Evolutionary conservation across 352 stramenopile genomes (phyloP).

Genomic region (Pythium folliculosum): DNA sequence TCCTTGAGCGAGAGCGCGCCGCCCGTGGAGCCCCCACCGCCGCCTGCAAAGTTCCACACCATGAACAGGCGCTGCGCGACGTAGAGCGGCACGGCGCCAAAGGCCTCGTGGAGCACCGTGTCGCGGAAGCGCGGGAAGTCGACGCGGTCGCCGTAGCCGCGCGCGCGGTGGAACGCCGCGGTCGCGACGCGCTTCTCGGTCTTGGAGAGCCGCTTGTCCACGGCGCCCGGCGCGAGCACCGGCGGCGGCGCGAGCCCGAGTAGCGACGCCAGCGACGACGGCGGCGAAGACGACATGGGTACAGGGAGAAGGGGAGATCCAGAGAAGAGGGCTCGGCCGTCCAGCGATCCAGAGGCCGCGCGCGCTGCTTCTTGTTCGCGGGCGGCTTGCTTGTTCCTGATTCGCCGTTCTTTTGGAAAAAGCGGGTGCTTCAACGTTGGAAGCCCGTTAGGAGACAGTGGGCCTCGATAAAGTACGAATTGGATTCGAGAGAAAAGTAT

Average conservation of each 20-base stretch:
- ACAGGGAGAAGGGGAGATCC: not conserved
- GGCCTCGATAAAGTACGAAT: too few species aligned
- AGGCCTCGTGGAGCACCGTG: slow-evolving; percentile 41
- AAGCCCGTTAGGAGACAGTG: too few species aligned
- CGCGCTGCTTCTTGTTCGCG: too few species aligned
- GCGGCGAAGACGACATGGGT: not conserved
- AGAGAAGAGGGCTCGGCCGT: too few species aligned
- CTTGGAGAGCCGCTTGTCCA: slow-evolving; percentile 31
- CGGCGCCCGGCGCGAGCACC: slow-evolving; percentile 30
- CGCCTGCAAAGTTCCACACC: slow-evolving; percentile 36
- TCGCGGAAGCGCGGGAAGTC: slow-evolving; percentile 38
- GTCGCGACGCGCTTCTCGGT: slow-evolving; percentile 30
- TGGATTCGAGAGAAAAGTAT: too few species aligned
- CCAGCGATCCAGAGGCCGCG: too few species aligned
- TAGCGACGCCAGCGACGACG: slow-evolving; percentile 26
- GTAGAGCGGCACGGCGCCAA: slow-evolving; percentile 33
- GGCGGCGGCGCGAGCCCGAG: slow-evolving; percentile 27
- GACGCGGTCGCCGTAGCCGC: slow-evolving; percentile 36
- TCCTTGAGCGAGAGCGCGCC: slow-evolving; percentile 35
- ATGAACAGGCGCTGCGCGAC: slow-evolving; percentile 39
- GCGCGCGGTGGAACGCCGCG: slow-evolving; percentile 45
- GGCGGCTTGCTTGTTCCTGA: too few species aligned
- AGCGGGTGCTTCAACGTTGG: too few species aligned
- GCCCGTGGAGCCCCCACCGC: not conserved
- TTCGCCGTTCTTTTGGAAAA: too few species aligned